Conservation (phyloP, 2,329 filamentous ascomycete genomes). For the Monosporascus sp. region DNA sequence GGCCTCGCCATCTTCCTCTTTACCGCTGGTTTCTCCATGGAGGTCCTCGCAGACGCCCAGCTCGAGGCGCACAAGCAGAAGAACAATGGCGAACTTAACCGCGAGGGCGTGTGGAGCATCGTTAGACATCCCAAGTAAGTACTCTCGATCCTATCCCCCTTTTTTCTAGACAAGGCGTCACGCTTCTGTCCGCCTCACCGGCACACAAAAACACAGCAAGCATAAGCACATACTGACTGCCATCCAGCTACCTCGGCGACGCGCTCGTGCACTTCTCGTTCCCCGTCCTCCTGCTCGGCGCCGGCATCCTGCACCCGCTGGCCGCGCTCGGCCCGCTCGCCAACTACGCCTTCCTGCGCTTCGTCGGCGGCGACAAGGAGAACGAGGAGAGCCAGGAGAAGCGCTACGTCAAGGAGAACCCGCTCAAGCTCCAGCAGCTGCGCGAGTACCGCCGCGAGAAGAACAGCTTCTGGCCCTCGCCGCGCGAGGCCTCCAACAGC, state of each 20-base stretch:
- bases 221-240: no score
- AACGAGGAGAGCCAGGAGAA: constrained; percentile 47
- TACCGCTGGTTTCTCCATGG: constrained; percentile 49
- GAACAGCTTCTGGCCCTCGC: constrained; percentile 55
- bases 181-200: not conserved
- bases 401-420: constrained; percentile 45
- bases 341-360: constrained; percentile 55
- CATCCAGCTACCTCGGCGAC: constrained; percentile 53
- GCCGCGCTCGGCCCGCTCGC: constrained; percentile 50
- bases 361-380: constrained; percentile 50
- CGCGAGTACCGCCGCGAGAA: constrained; percentile 46
- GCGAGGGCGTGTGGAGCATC: constrained; percentile 56
- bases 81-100: constrained; percentile 35
- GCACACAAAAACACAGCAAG: no score
- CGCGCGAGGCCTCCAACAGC: constrained; percentile 45
- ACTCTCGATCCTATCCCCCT: no score
- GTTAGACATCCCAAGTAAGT: constrained; percentile 58
- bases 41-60: constrained; percentile 52
- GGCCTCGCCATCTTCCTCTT: constrained; percentile 49
- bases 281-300: constrained; percentile 50
- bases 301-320: constrained; percentile 48
- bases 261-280: constrained; percentile 54
- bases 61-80: constrained; percentile 45
- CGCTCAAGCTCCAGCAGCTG: constrained; percentile 48
- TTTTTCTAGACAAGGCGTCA: no score